Evolutionary conservation across 73 alveolate species (phyloP).

Genomic region (Diophrys appendiculata): DNA sequence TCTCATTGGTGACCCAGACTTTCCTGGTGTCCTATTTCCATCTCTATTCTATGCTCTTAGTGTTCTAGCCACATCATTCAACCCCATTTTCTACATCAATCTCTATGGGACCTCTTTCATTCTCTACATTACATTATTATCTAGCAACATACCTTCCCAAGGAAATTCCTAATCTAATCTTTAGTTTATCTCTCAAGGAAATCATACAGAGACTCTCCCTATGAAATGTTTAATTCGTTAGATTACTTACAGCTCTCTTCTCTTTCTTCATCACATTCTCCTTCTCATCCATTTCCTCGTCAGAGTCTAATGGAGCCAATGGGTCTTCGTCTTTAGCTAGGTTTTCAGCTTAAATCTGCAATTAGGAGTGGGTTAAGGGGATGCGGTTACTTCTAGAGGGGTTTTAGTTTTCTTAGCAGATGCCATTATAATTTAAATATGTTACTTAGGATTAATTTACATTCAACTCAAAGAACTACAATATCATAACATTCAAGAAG

Average conservation of each 20-base stretch:
- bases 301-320: background rate
- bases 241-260: slow-evolving; percentile 1
- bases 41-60: slow-evolving; percentile 23
- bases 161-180: slow-evolving; percentile 26
- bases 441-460: background rate
- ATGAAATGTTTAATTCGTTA: background rate
- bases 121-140: slow-evolving; percentile 9
- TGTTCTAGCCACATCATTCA: slow-evolving; percentile 23
- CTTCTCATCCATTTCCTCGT: slow-evolving; percentile 3
- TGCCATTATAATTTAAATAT: background rate
- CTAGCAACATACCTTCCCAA: slow-evolving; percentile 19
- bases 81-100: slow-evolving; percentile 30
- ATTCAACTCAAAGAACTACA: too few species aligned
- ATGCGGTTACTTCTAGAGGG: slow-evolving; percentile 7
- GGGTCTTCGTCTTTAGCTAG: slow-evolving; percentile 2
- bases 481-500: too few species aligned
- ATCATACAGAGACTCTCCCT: slow-evolving; percentile 53
- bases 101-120: slow-evolving; percentile 29
- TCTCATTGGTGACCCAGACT: background rate
- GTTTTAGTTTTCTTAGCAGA: background rate
- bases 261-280: background rate
- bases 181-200: slow-evolving; percentile 44
- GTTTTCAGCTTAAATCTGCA: slow-evolving; percentile 15
- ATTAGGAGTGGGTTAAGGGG: background rate
- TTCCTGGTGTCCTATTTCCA: slow-evolving; percentile 8